Conservation (phyloP, 2,329 filamentous ascomycete species). For the Fusarium longipes region DNA sequence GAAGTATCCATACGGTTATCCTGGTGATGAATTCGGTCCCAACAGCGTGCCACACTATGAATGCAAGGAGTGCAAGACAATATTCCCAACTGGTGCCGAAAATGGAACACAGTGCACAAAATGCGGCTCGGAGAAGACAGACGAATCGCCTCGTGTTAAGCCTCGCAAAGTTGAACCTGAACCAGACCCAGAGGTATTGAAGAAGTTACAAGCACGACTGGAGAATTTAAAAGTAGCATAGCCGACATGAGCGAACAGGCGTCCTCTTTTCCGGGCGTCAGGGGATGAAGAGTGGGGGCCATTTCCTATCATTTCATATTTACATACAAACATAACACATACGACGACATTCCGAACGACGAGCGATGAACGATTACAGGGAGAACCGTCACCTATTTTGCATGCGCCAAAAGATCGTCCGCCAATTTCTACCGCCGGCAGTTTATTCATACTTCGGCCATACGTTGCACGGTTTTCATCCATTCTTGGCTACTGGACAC, state of each 20-base stretch:
- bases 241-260: conserved; percentile 2
- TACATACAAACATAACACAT: conserved; percentile 7
- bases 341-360: conserved; percentile 27
- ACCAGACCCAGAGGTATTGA: conserved; percentile 70
- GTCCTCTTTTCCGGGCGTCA: conserved; percentile 3
- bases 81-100: conserved; percentile 63
- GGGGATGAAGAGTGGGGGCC: conserved; percentile 40
- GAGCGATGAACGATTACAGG: conserved; percentile 22
- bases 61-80: conserved; percentile 72
- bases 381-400: conserved; percentile 11
- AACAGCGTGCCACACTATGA: conserved; percentile 64
- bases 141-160: conserved; percentile 67
- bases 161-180: conserved; percentile 70
- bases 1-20: conserved; percentile 77
- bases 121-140: conserved; percentile 71
- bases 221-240: conserved; percentile 55
- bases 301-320: conserved; percentile 33
- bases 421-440: conserved; percentile 17
- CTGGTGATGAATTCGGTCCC: conserved; percentile 69
- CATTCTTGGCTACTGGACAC: conserved; percentile 11
- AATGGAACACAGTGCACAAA: conserved; percentile 67
- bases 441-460: conserved; percentile 36
- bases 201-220: conserved; percentile 67
- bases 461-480: conserved; percentile 31
- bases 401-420: conserved; percentile 29